These are phyloP conservation scores for Colletotrichum kahawae DNA, from an alignment of 2,329 filamentous ascomycete genomes.

Conservation along the genomic window DNA sequence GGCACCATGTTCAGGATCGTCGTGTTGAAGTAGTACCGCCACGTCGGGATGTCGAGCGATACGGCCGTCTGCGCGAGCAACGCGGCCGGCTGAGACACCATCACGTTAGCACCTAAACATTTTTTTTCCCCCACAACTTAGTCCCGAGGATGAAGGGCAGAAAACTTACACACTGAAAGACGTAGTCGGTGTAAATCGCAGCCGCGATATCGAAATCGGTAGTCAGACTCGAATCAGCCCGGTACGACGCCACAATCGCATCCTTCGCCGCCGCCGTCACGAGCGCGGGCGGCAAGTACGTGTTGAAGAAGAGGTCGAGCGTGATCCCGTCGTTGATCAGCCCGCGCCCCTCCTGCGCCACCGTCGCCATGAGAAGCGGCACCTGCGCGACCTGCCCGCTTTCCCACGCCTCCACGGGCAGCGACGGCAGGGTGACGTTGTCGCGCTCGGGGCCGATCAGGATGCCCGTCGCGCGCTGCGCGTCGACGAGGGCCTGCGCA, in stretches of 20 bases:
- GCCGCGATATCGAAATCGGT: conserved; percentile 29
- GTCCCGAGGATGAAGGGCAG: background rate
- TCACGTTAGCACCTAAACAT: background rate
- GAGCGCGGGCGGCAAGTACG: conserved; percentile 18
- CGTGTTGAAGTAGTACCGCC: conserved; percentile 32
- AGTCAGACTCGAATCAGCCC: background rate
- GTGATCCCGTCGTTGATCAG: conserved; percentile 27
- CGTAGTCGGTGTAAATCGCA: conserved; percentile 30
- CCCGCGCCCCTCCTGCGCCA: conserved; percentile 27
- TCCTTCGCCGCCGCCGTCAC: background rate
- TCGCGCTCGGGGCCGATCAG: conserved; percentile 2
- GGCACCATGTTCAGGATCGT: conserved; percentile 26
- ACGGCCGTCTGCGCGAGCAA: conserved; percentile 27
- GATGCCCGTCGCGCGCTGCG: background rate
- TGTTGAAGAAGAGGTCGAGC: conserved; percentile 23
- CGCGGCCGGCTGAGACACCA: conserved; percentile 23
- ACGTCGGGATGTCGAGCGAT: conserved; percentile 24
- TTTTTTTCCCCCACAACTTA: no score
- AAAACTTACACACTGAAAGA: conserved; percentile 31
- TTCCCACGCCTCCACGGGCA: conserved; percentile 21
- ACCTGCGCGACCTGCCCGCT: conserved; percentile 23
- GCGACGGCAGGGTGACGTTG: conserved; percentile 1
- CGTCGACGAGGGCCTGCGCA: conserved; percentile 17
- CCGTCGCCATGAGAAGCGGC: conserved; percentile 29
- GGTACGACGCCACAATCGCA: conserved; percentile 24